Conservation (phyloP, 805 yeast genomes). For the Yarrowia sp. region DNA sequence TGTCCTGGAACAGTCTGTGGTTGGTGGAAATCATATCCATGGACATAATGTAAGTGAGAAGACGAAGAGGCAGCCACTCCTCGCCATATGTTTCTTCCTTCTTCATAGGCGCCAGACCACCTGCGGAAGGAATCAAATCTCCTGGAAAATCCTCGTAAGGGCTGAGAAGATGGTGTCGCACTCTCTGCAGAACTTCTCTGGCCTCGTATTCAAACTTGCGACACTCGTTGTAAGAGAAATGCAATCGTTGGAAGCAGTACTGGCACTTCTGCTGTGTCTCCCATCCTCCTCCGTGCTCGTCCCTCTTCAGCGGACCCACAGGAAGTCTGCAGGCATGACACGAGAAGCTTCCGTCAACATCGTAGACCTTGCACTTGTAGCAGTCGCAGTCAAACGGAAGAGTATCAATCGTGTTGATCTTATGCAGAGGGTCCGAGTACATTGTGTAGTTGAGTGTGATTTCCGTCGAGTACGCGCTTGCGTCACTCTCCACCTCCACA, state of each 20-base stretch:
- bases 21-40: constrained; percentile 21
- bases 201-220: constrained; percentile 7
- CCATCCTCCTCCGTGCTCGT: constrained; percentile 21
- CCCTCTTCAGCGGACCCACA: neutral
- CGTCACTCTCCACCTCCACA: constrained; percentile 3
- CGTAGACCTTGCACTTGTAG: constrained; percentile 15
- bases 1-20: constrained; percentile 8
- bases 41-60: constrained; percentile 11
- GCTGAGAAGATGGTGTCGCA: neutral
- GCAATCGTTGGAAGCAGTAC: constrained; percentile 14
- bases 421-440: constrained; percentile 21
- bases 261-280: constrained; percentile 20
- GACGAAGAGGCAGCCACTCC: constrained; percentile 15
- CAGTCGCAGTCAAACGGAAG: constrained; percentile 14
- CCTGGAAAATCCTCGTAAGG: constrained; percentile 11
- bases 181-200: constrained; percentile 1
- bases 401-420: constrained; percentile 7
- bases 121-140: neutral
- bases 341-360: constrained; percentile 15
- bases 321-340: constrained; percentile 18
- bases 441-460: constrained; percentile 15
- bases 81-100: neutral
- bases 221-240: constrained; percentile 5
- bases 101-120: neutral
- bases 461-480: neutral